Percentiles rank a stretch among this genome's conserved stretches.
phyloP scores from a whole-genome alignment of 305 asterid species.

The Fraxinus floribunda region DNA sequence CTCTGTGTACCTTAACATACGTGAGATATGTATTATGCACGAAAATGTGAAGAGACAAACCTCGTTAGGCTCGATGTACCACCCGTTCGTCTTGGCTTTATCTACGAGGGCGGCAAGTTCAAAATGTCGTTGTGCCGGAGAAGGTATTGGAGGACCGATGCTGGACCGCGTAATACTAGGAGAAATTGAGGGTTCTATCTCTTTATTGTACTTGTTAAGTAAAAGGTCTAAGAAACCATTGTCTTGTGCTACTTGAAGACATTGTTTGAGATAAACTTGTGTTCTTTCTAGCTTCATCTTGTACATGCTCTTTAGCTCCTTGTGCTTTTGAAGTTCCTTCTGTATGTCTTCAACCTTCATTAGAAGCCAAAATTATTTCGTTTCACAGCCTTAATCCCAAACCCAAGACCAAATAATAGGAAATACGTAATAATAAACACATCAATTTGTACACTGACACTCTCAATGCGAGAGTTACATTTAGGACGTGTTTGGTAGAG shows the following conservation, averaged over 20 bases:
- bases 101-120: conserved; percentile 41
- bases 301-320: conserved; percentile 52
- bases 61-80: conserved; percentile 71
- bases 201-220: conserved; percentile 38
- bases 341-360: conserved; percentile 48
- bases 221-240: conserved; percentile 64
- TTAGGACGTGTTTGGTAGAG: too few relatives aligned
- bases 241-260: conserved; percentile 72
- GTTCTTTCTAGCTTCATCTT: conserved; percentile 51
- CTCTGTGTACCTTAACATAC: background rate
- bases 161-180: conserved; percentile 17
- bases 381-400: background rate
- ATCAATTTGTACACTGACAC: background rate
- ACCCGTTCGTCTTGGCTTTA: conserved; percentile 60
- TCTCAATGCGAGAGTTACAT: background rate
- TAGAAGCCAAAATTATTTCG: background rate
- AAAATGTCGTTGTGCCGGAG: conserved; percentile 29
- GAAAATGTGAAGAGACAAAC: conserved; percentile 22
- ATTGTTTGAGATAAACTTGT: conserved; percentile 50
- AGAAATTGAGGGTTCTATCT: conserved; percentile 26
- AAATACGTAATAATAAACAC: background rate
- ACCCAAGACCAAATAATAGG: background rate
- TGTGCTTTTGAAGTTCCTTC: conserved; percentile 49
- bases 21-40: background rate
- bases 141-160: conserved; percentile 27